Conservation (phyloP, 352 stramenopile genomes). For the Globisporangium camurandrum region DNA sequence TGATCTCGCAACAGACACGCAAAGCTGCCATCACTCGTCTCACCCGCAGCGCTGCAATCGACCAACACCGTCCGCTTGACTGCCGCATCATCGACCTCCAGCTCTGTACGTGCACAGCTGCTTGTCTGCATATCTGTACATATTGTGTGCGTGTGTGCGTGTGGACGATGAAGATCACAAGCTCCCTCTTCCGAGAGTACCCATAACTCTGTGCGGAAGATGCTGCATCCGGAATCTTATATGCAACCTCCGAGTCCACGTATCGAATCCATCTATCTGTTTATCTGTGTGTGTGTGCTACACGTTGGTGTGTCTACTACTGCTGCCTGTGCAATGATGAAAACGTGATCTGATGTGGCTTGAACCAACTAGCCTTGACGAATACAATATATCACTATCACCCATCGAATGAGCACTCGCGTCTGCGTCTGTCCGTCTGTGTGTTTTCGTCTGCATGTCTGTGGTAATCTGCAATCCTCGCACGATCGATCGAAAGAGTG, state of each 20-base stretch:
- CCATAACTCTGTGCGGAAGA: conserved; percentile 62
- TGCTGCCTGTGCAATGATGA: conserved; percentile 72
- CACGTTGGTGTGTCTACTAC: conserved; percentile 16
- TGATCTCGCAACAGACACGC: neutral
- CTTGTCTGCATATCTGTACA: neutral
- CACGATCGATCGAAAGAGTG: too few species aligned
- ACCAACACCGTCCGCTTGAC: neutral
- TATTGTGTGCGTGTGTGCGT: conserved; percentile 13
- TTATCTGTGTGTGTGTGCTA: conserved; percentile 9
- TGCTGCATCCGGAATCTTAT: conserved; percentile 89
- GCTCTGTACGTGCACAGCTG: neutral
- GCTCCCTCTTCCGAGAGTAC: conserved; percentile 88
- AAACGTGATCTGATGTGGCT: conserved; percentile 76
- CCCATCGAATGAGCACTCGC: conserved; percentile 88
- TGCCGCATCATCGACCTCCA: too few species aligned
- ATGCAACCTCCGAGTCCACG: conserved; percentile 77
- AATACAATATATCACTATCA: conserved; percentile 90
- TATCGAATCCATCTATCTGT: conserved; percentile 9
- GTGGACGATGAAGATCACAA: conserved; percentile 73
- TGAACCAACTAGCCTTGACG: conserved; percentile 90
- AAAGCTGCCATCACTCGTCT: too few species aligned
- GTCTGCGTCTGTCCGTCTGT: conserved; percentile 13
- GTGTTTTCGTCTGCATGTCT: conserved; percentile 7
- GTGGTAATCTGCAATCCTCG: conserved; percentile 1
- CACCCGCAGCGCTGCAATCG: neutral